These are phyloP conservation scores for Diaporthe ilicicola DNA, from an alignment of 2,329 filamentous ascomycete species.

Conservation along the genomic window DNA sequence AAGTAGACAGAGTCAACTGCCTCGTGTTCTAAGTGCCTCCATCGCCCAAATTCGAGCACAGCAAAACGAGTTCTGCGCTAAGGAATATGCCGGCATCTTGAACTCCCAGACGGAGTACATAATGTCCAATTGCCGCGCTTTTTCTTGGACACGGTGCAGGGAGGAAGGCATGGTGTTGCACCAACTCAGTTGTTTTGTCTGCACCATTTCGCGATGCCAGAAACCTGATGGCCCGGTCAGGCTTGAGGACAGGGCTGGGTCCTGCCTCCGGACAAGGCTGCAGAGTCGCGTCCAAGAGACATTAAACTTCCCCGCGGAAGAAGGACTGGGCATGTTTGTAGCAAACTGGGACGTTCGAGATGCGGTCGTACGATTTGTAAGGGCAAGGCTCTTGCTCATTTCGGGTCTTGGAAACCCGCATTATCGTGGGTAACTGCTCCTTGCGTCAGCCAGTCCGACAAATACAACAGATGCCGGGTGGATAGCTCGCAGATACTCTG, in stretches of 20 bases:
- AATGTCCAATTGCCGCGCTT: neutral
- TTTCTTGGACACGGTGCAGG: neutral
- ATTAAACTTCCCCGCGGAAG: neutral
- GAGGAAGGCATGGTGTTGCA: neutral
- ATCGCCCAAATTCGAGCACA: neutral
- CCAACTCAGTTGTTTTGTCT: neutral
- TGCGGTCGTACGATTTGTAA: slow-evolving; percentile 14
- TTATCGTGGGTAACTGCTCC: neutral
- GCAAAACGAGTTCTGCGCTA: neutral
- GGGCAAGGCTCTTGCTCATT: neutral
- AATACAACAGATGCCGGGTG: slow-evolving; percentile 6
- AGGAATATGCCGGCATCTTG: no score
- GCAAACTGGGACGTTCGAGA: slow-evolving; percentile 6
- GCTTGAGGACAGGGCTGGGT: neutral
- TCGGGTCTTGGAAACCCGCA: neutral
- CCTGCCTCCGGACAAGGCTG: neutral
- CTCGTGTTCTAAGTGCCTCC: neutral
- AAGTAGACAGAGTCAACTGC: neutral
- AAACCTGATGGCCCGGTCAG: neutral
- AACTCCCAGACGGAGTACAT: neutral
- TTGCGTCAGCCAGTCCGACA: slow-evolving; percentile 4
- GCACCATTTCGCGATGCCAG: neutral
- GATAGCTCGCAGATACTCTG: neutral
- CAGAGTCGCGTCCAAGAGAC: neutral
- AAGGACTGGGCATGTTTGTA: neutral